Base-by-base conservation (phyloP, 2,329 filamentous ascomycete genomes). In the Aquanectria penicillioides region DNA sequence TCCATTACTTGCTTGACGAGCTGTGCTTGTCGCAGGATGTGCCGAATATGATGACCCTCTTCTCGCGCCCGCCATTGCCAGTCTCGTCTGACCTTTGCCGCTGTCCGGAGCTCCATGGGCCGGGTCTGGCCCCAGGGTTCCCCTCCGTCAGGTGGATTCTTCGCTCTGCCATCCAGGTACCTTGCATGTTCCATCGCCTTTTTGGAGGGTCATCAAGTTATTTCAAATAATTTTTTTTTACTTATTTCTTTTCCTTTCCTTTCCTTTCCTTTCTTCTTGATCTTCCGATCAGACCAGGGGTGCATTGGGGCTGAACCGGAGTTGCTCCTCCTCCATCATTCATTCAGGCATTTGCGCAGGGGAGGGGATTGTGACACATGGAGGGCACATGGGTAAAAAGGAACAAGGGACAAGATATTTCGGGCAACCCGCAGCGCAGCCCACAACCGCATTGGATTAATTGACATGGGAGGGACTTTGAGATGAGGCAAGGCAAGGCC, bases 61-160 rank as follows among this genome's bases (percentile, higher is more conserved):
- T 51, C 48, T 34, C 52, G 41, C 18, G 12, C 10, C 43, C 33
- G 51, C 38, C 51, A 38, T 38, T 26, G 37, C 61, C 23, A 43
- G 38, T 62, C 60, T 67, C 51, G 49, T 46, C 51, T 41, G 49
- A 62, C 53, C 38, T 53, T 38, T 48, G 29, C 49, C 57, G 37
- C 33, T 26, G 20, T 58, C 53, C 54, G 22, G 34, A 50, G 47
- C 37, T 50, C 60, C 63, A 61, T 61, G 31, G 46, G 36, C 48
- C 50, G 41, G 54, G 49, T 64, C 56, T 56, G 37, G 63, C 51
- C 59, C 53, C 44, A 37, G 33, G 33, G n/a, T 36, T 41, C 53
- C 47, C 20, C 22, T 54, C 23, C 15, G 15, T 4, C 22, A n/a
- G 20, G 57, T 59, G 59, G 61, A 22, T 49, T 64, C 23, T 25